Base-by-base conservation (phyloP, 2,329 filamentous ascomycete species). In the Ceratocystiopsis minuta region DNA sequence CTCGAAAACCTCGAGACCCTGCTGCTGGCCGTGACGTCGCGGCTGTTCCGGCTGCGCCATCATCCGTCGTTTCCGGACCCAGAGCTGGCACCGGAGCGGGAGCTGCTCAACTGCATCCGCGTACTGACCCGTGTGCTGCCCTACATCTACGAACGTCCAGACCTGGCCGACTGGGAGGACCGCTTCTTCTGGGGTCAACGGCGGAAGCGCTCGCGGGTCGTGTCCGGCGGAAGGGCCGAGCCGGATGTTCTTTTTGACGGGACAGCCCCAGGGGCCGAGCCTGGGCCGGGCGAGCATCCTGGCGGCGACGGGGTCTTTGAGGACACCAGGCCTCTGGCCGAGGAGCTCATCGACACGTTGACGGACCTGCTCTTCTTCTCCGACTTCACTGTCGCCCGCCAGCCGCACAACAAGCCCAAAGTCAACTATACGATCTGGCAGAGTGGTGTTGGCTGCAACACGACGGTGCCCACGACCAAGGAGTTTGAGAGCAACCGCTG, bases 341-440 rank as follows among this genome's bases (percentile, higher is more conserved):
- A 95, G 57, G 87, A 95, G 60, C 67, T 98, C 43, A 80, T 96
- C 49, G 88, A 96, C 54, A 86, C 85, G 0, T 66, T 96, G 41
- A 63, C 90, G 45, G 87, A 95, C 54, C 64, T 96, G 41, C 69
- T 96, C 36, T 98, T 98, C 70, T 94, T 84, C 57, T 78, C 81
- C 10, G 83, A 86, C 43, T 80, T 98, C 53, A 94, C 88, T 0
- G 70, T 95, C 15, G 83, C 88, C 11, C 73, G 68, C 44, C 72
- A 81, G 36, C 68, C 75, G 14, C 69, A 76, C 43, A 40, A 75
- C 42, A 85, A 80, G 54, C 71, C 72, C 48, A 92, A 90, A 57
- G 81, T 95, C 43, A 81, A 80, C 9, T 94, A 90, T 60, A 80
- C 85, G 42, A 96, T 98, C 56, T 98, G 90, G 90, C 86, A 95